These are phyloP conservation scores for Lentinus tigrinus DNA, from an alignment of 768 basidiomycete genomes.

Conservation along the genomic window DNA sequence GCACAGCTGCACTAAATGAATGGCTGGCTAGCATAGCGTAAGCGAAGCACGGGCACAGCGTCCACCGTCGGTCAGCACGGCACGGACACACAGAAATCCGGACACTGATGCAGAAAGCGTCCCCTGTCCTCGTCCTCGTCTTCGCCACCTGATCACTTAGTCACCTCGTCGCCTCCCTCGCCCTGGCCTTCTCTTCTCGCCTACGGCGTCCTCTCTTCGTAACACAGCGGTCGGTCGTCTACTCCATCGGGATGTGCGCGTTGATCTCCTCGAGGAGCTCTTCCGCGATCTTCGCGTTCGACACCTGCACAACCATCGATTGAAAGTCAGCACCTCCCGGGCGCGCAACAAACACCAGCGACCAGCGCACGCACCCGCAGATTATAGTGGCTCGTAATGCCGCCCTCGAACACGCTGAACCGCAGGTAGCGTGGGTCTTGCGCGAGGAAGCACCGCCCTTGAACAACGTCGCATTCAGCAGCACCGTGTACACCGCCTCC, in stretches of 20 bases:
- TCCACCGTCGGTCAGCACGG: too few relatives aligned
- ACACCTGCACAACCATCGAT: constrained; percentile 48
- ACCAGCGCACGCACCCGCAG: constrained; percentile 61
- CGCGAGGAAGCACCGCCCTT: constrained; percentile 64
- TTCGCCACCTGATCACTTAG: too few relatives aligned
- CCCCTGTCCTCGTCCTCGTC: too few relatives aligned
- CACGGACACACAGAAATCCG: too few relatives aligned
- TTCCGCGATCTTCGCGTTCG: constrained; percentile 67
- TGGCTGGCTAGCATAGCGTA: too few relatives aligned
- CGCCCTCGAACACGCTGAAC: constrained; percentile 69
- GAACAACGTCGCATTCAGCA: constrained; percentile 77
- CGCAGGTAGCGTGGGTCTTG: constrained; percentile 80
- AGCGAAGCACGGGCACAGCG: too few relatives aligned
- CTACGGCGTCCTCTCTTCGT: too few relatives aligned
- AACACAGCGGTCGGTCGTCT: neutral
- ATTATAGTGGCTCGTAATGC: constrained; percentile 67
- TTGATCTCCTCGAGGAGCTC: constrained; percentile 61
- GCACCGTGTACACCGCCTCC: constrained; percentile 73
- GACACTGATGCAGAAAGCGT: too few relatives aligned
- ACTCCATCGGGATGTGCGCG: constrained; percentile 38
- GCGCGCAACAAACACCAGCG: too few relatives aligned
- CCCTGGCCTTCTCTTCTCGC: too few relatives aligned
- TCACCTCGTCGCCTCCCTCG: too few relatives aligned
- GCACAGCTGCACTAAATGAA: too few relatives aligned
- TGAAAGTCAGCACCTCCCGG: neutral